Evolutionary conservation across 2,329 filamentous ascomycete species (phyloP).

Genomic region (Fusarium marasasianum): DNA sequence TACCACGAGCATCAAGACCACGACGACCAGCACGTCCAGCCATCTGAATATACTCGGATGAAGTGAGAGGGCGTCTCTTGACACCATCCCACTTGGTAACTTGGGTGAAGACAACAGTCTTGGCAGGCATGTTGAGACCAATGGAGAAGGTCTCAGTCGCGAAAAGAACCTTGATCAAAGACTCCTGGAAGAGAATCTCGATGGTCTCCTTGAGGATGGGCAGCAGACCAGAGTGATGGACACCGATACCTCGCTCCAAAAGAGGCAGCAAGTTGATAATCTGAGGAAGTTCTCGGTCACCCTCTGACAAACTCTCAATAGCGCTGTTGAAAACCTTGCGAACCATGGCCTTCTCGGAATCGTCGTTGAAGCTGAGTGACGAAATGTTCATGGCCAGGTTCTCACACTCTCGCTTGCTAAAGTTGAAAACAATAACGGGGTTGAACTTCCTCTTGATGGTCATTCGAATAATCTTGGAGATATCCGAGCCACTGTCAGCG

Average conservation of each 20-base stretch:
- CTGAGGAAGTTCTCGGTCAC: constrained; percentile 88
- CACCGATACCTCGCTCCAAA: constrained; percentile 89
- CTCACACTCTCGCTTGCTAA: constrained; percentile 98
- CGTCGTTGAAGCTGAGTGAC: constrained; percentile 91
- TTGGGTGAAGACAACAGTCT: constrained; percentile 98
- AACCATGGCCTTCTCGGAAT: constrained; percentile 94
- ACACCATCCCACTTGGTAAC: constrained; percentile 95
- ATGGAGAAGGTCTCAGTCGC: constrained; percentile 99
- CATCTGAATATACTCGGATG: constrained; percentile 99
- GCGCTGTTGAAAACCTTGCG: constrained; percentile 93
- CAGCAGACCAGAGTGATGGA: constrained; percentile 94
- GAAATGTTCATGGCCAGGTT: constrained; percentile 88
- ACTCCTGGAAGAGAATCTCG: constrained; percentile 98
- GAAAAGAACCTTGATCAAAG: constrained; percentile 96
- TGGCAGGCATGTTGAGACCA: constrained; percentile 98
- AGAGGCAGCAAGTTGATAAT: constrained; percentile 91
- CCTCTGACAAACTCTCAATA: constrained; percentile 90
- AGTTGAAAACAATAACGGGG: constrained; percentile 98
- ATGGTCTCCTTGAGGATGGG: constrained; percentile 98
- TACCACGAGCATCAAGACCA: constrained; percentile 96
- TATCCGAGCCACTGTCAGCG: constrained; percentile 79
- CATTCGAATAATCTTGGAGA: constrained; percentile 98
- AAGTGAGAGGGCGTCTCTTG: constrained; percentile 82
- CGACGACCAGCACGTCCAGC: constrained; percentile 95
- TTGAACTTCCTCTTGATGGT: constrained; percentile 98